A percentile compares a stretch with the other conserved stretches of the same genome.
Conservation (phyloP, 257 asterid species). For the Cruciata laevipes region DNA sequence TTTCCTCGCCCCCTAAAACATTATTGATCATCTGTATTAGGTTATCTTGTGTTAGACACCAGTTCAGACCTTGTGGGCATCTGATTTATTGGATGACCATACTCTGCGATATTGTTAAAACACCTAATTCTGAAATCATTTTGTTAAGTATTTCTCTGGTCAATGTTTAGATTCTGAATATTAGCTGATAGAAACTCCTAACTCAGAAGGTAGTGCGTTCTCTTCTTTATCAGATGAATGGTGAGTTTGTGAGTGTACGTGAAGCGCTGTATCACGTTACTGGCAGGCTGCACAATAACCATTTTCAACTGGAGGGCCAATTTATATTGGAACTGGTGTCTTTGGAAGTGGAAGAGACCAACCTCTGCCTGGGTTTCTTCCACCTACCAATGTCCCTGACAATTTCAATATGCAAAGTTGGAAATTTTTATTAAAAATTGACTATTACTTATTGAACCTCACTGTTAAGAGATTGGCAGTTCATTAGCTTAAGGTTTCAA, state of each 20-base stretch:
- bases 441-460: no score
- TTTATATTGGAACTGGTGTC: slow-evolving; percentile 27
- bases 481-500: no score
- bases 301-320: slow-evolving; percentile 29
- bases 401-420: slow-evolving; percentile 25
- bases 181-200: no score
- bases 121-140: not conserved
- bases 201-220: slow-evolving; percentile 7
- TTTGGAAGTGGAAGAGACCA: slow-evolving; percentile 37
- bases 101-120: not conserved
- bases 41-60: not conserved
- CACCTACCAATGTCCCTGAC: slow-evolving; percentile 28
- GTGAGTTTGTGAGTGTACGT: slow-evolving; percentile 53
- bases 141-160: not conserved
- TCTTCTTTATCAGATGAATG: slow-evolving; percentile 46
- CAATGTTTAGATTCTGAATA: not conserved
- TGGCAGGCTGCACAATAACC: slow-evolving; percentile 48
- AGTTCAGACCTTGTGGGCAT: not conserved
- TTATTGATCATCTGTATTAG: not conserved
- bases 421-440: no score
- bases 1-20: not conserved
- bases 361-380: slow-evolving; percentile 31
- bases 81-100: not conserved
- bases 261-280: slow-evolving; percentile 60
- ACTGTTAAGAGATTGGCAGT: no score